These are phyloP conservation scores for Arthrobotrys megalospora DNA, from an alignment of 2,329 filamentous ascomycete species.

Conservation along the genomic window DNA sequence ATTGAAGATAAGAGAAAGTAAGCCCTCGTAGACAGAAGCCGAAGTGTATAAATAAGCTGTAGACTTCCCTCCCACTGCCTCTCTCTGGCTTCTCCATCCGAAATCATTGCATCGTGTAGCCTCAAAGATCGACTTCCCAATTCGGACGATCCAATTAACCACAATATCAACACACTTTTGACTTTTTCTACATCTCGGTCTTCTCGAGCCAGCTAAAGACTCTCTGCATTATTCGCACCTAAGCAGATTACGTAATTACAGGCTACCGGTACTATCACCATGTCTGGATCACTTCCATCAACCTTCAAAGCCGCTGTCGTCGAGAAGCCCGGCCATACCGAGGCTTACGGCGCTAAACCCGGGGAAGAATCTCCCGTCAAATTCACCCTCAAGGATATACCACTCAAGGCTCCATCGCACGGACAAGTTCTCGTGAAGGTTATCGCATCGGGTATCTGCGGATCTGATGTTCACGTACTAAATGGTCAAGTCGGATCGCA, in stretches of 20 bases:
- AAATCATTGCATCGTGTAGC: background rate
- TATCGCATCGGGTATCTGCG: constrained; percentile 78
- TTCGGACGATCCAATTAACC: constrained; percentile 30
- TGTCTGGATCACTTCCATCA: constrained; percentile 46
- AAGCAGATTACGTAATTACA: background rate
- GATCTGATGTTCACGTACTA: constrained; percentile 71
- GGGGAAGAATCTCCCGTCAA: constrained; percentile 36
- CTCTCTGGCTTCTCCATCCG: background rate
- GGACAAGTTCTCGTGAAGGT: constrained; percentile 76
- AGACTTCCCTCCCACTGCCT: background rate
- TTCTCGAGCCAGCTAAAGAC: background rate
- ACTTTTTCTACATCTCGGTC: background rate
- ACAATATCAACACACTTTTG: constrained; percentile 36
- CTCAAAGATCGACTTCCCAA: constrained; percentile 16
- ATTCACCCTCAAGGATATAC: constrained; percentile 39
- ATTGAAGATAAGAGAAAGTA: background rate
- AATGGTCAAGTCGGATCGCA: constrained; percentile 38
- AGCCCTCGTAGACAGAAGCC: background rate
- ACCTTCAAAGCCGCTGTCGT: constrained; percentile 55
- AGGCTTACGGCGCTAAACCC: constrained; percentile 21
- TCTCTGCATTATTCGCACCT: too few species aligned
- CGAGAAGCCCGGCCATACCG: constrained; percentile 15
- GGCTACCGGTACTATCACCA: background rate
- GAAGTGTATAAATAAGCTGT: constrained; percentile 39
- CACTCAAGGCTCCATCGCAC: constrained; percentile 62